A percentile compares a stretch with the other conserved stretches of the same genome.
phyloP scores from a whole-genome alignment of 495 filamentous ascomycete genomes.

The Hypoxylon cercidicola region DNA sequence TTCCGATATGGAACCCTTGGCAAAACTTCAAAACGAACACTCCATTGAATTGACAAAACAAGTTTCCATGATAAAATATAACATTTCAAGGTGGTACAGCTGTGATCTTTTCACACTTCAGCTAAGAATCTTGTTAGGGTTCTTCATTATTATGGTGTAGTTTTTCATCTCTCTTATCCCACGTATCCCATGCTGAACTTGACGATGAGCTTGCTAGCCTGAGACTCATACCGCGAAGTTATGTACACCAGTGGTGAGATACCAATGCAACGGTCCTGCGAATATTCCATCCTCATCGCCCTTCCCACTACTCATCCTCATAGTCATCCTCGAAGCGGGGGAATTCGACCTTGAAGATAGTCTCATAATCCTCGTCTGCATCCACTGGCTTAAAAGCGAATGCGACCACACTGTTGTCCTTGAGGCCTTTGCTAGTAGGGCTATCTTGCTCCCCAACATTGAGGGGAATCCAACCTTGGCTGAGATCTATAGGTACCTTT shows the following conservation, averaged over 20 bases:
- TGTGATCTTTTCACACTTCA: too few species aligned
- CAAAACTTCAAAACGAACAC: too few species aligned
- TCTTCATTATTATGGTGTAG: neutral
- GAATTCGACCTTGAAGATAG: conserved; percentile 72
- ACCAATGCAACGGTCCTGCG: too few species aligned
- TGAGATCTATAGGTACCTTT: conserved; percentile 45
- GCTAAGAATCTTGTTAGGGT: neutral
- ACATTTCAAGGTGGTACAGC: neutral
- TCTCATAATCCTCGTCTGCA: conserved; percentile 60
- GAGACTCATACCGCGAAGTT: neutral
- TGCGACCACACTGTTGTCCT: conserved; percentile 71
- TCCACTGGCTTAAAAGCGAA: conserved; percentile 68
- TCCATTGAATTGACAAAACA: too few species aligned
- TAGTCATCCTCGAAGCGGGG: conserved; percentile 63
- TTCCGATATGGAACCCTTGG: too few species aligned
- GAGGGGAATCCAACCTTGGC: conserved; percentile 55
- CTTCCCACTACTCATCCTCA: conserved; percentile 7
- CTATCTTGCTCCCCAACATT: conserved; percentile 48
- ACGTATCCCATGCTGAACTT: neutral
- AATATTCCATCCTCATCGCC: neutral
- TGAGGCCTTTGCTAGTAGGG: conserved; percentile 51
- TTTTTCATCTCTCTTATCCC: neutral
- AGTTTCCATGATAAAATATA: neutral
- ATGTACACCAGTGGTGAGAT: too few species aligned
- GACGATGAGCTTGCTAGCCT: neutral